Evolutionary conservation across 345 rosid genomes (phyloP).

Genomic region (Eucalyptus paniculata): DNA sequence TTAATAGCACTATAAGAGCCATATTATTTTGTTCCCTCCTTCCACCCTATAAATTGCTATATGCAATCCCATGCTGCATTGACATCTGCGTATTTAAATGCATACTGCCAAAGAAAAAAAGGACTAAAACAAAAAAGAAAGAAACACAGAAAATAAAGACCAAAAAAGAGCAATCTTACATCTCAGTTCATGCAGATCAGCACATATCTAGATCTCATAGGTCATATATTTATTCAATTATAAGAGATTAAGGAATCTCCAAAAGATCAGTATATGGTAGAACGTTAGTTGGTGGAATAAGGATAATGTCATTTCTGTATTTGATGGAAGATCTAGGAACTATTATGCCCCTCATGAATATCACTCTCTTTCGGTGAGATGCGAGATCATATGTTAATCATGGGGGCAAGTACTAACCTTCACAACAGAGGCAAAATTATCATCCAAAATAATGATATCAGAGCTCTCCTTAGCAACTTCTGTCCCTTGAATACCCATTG

Average conservation of each 20-base stretch:
- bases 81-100: background rate
- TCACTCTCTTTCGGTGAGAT: background rate
- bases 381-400: background rate
- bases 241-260: background rate
- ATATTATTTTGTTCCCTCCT: background rate
- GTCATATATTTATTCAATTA: background rate
- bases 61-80: background rate
- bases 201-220: background rate
- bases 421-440: slow-evolving; percentile 6
- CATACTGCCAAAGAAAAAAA: background rate
- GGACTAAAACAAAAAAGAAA: background rate
- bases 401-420: background rate
- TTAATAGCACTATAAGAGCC: background rate
- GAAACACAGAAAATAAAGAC: background rate
- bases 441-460: slow-evolving; percentile 15
- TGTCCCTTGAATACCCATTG: slow-evolving; percentile 21
- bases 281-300: background rate
- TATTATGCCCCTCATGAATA: background rate
- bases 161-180: background rate
- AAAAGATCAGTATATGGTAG: background rate
- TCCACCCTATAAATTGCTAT: background rate
- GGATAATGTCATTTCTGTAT: background rate
- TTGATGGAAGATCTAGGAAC: background rate
- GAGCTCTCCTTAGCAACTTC: slow-evolving; percentile 23
- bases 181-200: background rate